These are phyloP conservation scores for Clavispora fructus DNA, from an alignment of 805 yeast genomes.

Conservation along the genomic window DNA sequence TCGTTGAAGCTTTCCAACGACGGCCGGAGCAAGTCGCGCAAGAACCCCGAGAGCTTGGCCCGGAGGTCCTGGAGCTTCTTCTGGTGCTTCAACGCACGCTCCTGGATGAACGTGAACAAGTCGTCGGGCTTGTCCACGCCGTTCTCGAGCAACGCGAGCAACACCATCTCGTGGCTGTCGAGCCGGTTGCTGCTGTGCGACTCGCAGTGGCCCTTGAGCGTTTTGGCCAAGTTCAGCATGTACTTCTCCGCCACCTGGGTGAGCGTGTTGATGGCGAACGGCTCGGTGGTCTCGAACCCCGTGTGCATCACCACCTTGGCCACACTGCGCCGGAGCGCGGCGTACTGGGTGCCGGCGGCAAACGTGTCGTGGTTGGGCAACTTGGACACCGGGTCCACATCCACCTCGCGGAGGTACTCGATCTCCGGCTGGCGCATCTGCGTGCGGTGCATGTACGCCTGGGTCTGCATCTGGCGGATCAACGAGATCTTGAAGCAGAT, in stretches of 20 bases:
- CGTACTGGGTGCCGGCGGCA: conserved; percentile 56
- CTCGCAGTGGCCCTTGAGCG: conserved; percentile 69
- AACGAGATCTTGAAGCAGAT: conserved; percentile 83
- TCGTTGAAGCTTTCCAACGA: conserved; percentile 69
- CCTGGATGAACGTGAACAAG: conserved; percentile 67
- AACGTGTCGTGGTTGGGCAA: conserved; percentile 61
- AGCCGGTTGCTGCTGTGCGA: conserved; percentile 45
- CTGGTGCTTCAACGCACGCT: conserved; percentile 65
- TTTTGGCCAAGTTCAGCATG: conserved; percentile 64
- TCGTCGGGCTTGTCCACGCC: conserved; percentile 80
- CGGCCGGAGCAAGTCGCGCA: conserved; percentile 82
- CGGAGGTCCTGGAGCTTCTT: conserved; percentile 66
- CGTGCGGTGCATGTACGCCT: conserved; percentile 66
- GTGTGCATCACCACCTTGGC: conserved; percentile 83
- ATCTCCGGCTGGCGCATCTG: conserved; percentile 69
- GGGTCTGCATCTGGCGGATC: conserved; percentile 86
- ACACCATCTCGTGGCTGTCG: conserved; percentile 41
- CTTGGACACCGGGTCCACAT: conserved; percentile 79
- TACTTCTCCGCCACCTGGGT: conserved; percentile 82
- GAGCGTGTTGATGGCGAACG: conserved; percentile 69
- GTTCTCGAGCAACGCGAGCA: conserved; percentile 69
- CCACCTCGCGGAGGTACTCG: conserved; percentile 57
- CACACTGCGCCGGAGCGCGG: conserved; percentile 62
- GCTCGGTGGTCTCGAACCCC: conserved; percentile 84
- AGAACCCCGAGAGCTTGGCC: conserved; percentile 58